Percentiles rank a stretch among this genome's conserved stretches.
These are phyloP conservation scores for Fusarium nodosum DNA, from an alignment of 2,329 filamentous ascomycete species.

Conservation along the genomic window DNA sequence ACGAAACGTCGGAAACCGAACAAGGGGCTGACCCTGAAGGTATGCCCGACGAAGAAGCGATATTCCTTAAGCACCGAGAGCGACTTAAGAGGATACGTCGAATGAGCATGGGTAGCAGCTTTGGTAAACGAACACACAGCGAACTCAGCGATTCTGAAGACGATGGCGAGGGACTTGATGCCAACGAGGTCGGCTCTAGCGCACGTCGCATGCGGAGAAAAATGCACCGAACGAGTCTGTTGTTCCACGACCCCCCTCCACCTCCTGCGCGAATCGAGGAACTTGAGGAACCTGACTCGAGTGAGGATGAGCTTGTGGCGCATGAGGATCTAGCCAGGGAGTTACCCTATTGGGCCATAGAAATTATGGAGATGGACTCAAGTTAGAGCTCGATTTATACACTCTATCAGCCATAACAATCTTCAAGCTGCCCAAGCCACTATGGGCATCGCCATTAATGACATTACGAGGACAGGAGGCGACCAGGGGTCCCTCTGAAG, in stretches of 20 bases:
- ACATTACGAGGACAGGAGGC: slow-evolving; percentile 45
- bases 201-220: slow-evolving; percentile 63
- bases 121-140: slow-evolving; percentile 67
- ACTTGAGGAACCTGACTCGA: slow-evolving; percentile 66
- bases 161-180: slow-evolving; percentile 58
- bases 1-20: slow-evolving; percentile 56
- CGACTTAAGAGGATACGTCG: slow-evolving; percentile 61
- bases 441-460: slow-evolving; percentile 47
- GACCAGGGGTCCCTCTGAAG: slow-evolving; percentile 43
- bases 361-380: slow-evolving; percentile 65
- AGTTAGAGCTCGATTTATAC: slow-evolving; percentile 42
- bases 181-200: slow-evolving; percentile 61
- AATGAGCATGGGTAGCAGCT: slow-evolving; percentile 66
- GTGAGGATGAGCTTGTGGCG: slow-evolving; percentile 59
- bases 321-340: slow-evolving; percentile 62
- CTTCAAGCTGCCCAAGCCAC: slow-evolving; percentile 34
- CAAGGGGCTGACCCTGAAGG: slow-evolving; percentile 52
- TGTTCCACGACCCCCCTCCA: slow-evolving; percentile 64
- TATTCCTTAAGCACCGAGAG: slow-evolving; percentile 58
- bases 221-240: slow-evolving; percentile 62
- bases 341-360: slow-evolving; percentile 64
- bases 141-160: slow-evolving; percentile 67
- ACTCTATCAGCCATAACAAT: slow-evolving; percentile 36
- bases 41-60: slow-evolving; percentile 57
- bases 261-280: slow-evolving; percentile 66